These are phyloP conservation scores for Coniochaeta pulveracea DNA, from an alignment of 2,329 filamentous ascomycete genomes.

Conservation along the genomic window DNA sequence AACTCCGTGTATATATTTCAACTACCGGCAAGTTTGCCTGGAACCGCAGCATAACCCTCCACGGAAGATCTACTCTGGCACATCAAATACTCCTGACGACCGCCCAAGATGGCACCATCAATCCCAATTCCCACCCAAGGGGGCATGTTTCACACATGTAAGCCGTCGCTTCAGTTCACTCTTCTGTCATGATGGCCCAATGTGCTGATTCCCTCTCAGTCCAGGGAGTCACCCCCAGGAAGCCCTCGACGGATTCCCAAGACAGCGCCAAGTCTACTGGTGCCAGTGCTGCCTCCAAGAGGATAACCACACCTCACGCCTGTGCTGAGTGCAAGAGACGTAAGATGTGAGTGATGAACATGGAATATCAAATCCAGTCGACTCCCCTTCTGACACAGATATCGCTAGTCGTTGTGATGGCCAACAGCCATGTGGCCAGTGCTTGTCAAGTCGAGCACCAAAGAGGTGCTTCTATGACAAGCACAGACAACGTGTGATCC, in stretches of 20 bases:
- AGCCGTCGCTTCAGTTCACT: slow-evolving; percentile 1
- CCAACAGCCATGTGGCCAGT: slow-evolving; percentile 71
- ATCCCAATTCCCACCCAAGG: slow-evolving; percentile 35
- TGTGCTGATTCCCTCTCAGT: slow-evolving; percentile 13
- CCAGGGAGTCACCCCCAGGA: slow-evolving; percentile 40
- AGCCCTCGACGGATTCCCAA: slow-evolving; percentile 30
- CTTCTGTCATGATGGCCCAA: background rate
- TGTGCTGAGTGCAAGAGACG: slow-evolving; percentile 69
- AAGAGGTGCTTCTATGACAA: slow-evolving; percentile 75
- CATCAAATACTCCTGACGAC: slow-evolving; percentile 9
- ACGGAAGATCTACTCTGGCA: slow-evolving; percentile 15
- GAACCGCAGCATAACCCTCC: slow-evolving; percentile 9
- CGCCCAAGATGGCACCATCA: slow-evolving; percentile 29
- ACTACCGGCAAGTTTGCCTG: slow-evolving; percentile 4
- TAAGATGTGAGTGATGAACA: slow-evolving; percentile 47
- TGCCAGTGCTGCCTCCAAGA: slow-evolving; percentile 25
- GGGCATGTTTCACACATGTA: slow-evolving; percentile 39
- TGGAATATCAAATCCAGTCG: slow-evolving; percentile 1
- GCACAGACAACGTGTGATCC: slow-evolving; percentile 64
- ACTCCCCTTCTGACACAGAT: slow-evolving; percentile 14
- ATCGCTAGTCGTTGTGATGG: slow-evolving; percentile 57
- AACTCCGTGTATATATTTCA: slow-evolving; percentile 5
- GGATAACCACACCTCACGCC: slow-evolving; percentile 49
- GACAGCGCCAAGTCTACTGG: slow-evolving; percentile 27
- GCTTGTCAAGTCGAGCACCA: slow-evolving; percentile 68